Evolutionary conservation across 73 alveolate genomes (phyloP).

Genomic region (Urostyla sp.): DNA sequence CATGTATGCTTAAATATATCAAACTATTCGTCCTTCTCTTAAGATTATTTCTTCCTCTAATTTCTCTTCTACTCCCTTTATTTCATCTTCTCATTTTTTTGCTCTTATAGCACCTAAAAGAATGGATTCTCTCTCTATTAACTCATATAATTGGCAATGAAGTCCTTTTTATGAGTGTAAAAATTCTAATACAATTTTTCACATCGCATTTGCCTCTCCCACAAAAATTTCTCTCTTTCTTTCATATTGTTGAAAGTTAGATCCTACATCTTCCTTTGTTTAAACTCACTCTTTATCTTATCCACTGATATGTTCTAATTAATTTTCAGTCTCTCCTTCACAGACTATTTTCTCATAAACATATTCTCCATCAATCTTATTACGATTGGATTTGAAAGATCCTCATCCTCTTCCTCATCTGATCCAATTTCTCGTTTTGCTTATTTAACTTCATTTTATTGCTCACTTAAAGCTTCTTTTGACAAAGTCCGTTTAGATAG

Average conservation of each 20-base stretch:
- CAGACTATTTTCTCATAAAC: constrained; percentile 48
- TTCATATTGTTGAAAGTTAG: background rate
- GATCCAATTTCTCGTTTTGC: no score
- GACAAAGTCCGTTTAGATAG: no score
- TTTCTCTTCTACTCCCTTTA: no score
- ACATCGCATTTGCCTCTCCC: constrained; percentile 6
- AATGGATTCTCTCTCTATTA: no score
- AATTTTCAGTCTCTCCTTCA: constrained; percentile 37
- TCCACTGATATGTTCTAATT: constrained; percentile 37
- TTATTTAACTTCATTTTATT: no score
- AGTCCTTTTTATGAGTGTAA: background rate
- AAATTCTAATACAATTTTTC: constrained; percentile 9
- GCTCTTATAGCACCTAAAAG: no score
- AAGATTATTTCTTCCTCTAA: no score
- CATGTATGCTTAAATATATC: no score
- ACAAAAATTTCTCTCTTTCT: background rate
- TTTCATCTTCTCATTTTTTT: no score
- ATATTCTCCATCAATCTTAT: constrained; percentile 37
- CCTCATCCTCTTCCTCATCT: background rate
- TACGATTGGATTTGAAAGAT: constrained; percentile 51
- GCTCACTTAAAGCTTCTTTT: no score
- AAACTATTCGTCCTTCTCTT: no score
- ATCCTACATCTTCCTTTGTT: background rate
- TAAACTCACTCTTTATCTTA: background rate
- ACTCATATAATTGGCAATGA: background rate